A percentile compares a stretch with the other conserved stretches of the same genome.
Conservation (phyloP, 495 filamentous ascomycete species). For the Aspergillus biplanus region DNA sequence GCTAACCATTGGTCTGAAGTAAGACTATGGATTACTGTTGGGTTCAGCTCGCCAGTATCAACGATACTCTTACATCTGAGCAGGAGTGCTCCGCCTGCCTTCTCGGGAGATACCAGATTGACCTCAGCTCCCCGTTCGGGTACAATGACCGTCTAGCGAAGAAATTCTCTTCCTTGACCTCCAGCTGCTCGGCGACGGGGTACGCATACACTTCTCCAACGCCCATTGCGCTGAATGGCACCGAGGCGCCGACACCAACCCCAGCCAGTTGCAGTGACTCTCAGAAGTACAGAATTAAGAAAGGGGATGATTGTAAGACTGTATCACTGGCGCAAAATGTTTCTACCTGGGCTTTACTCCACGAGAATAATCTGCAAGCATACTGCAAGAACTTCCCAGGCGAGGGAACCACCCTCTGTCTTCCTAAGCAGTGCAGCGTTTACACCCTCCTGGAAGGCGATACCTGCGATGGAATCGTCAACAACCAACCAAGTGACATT, state of each 20-base stretch:
- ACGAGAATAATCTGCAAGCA: conserved; percentile 24
- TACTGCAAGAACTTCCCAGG: conserved; percentile 19
- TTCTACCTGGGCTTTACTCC: conserved; percentile 27
- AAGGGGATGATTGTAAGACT: conserved; percentile 30
- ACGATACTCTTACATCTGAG: neutral
- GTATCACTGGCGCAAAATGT: conserved; percentile 32
- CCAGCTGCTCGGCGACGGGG: conserved; percentile 8
- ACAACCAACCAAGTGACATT: conserved; percentile 13
- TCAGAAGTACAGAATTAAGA: conserved; percentile 15
- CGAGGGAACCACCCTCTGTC: conserved; percentile 18
- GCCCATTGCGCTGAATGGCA: neutral
- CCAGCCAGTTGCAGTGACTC: neutral
- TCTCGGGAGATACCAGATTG: conserved; percentile 13
- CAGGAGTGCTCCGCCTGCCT: conserved; percentile 23
- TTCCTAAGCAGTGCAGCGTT: conserved; percentile 15
- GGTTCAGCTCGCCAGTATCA: neutral
- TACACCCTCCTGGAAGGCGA: conserved; percentile 24
- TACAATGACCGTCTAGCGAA: conserved; percentile 19
- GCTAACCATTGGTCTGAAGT: neutral
- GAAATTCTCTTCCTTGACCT: conserved; percentile 18
- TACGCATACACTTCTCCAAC: conserved; percentile 20
- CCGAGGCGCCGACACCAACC: neutral
- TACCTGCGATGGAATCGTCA: conserved; percentile 32
- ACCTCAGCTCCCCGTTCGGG: conserved; percentile 21
- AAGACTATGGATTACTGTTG: conserved; percentile 2